Evolutionary conservation across 768 basidiomycete genomes (phyloP).

Genomic region (Cystoderma amianthinum): DNA sequence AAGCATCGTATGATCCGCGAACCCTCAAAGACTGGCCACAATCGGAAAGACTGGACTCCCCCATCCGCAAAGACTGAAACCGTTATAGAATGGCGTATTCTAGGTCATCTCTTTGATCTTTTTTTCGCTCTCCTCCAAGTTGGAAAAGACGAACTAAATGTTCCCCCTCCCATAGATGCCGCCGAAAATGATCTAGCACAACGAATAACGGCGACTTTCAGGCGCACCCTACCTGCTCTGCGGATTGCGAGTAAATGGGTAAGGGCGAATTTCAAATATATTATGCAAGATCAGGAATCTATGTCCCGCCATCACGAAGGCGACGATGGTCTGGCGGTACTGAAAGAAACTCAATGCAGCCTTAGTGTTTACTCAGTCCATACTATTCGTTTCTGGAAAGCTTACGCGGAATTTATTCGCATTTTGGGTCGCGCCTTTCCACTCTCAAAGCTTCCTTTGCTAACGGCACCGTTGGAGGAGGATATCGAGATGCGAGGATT

Average conservation of each 20-base stretch:
- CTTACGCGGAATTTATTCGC: slow-evolving; percentile 61
- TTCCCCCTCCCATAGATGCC: slow-evolving; percentile 45
- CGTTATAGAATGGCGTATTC: slow-evolving; percentile 56
- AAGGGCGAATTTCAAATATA: slow-evolving; percentile 63
- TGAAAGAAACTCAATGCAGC: slow-evolving; percentile 21
- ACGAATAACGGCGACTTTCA: slow-evolving; percentile 78
- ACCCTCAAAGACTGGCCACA: slow-evolving; percentile 14
- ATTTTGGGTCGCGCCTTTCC: slow-evolving; percentile 68
- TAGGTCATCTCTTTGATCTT: slow-evolving; percentile 61
- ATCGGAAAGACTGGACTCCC: slow-evolving; percentile 14
- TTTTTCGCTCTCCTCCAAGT: slow-evolving; percentile 59
- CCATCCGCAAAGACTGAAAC: slow-evolving; percentile 23
- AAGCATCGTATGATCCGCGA: slow-evolving; percentile 72
- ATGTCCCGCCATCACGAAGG: slow-evolving; percentile 21
- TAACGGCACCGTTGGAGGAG: slow-evolving; percentile 72
- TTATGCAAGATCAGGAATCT: slow-evolving; percentile 39
- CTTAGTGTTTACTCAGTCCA: slow-evolving; percentile 28
- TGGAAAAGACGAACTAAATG: slow-evolving; percentile 54
- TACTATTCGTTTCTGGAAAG: slow-evolving; percentile 60
- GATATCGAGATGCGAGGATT: slow-evolving; percentile 88
- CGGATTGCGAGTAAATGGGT: slow-evolving; percentile 91
- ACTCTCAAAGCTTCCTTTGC: slow-evolving; percentile 42
- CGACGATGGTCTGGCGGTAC: slow-evolving; percentile 16
- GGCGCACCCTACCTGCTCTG: slow-evolving; percentile 81
- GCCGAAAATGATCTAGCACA: slow-evolving; percentile 62